These are phyloP conservation scores for Gracilaria caudata DNA, from an alignment of 23 red algal species.

Conservation along the genomic window DNA sequence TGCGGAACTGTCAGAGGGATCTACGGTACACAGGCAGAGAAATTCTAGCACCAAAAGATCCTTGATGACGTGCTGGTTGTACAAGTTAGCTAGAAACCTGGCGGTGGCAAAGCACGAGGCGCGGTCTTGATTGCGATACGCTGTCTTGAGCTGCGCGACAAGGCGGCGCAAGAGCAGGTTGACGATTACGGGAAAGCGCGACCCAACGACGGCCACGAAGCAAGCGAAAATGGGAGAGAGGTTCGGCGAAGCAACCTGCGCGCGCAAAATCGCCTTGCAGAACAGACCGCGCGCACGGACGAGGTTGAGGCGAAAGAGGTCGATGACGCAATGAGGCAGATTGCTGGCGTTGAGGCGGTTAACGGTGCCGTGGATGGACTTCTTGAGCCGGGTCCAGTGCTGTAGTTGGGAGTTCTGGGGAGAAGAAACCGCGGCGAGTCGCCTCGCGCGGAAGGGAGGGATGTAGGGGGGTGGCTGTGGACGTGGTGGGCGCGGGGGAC, in stretches of 20 bases:
- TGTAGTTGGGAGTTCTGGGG: conserved; percentile 47
- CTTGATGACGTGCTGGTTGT: conserved; percentile 79
- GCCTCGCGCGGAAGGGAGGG: conserved; percentile 48
- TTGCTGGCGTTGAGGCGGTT: conserved; percentile 77
- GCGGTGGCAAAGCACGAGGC: conserved; percentile 74
- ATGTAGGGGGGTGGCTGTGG: conserved; percentile 38
- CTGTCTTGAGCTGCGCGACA: conserved; percentile 59
- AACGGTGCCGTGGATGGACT: conserved; percentile 74
- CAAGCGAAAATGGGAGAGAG: conserved; percentile 83
- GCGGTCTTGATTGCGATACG: conserved; percentile 52
- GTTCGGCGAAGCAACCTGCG: conserved; percentile 71
- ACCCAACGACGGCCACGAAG: conserved; percentile 72
- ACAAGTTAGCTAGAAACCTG: conserved; percentile 69
- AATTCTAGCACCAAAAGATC: conserved; percentile 80
- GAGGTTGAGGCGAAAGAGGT: conserved; percentile 77
- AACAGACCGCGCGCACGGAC: conserved; percentile 78
- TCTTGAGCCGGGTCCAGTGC: conserved; percentile 72
- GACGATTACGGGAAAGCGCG: conserved; percentile 69
- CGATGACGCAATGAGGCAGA: conserved; percentile 39
- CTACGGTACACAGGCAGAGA: conserved; percentile 50
- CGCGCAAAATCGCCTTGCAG: conserved; percentile 73
- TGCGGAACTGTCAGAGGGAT: conserved; percentile 78
- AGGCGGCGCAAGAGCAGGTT: conserved; percentile 70
- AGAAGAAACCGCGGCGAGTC: conserved; percentile 21
- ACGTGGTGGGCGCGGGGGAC: conserved; percentile 49